Base-by-base conservation (phyloP, 2,329 filamentous ascomycete genomes). In the Aulographum hederae region DNA sequence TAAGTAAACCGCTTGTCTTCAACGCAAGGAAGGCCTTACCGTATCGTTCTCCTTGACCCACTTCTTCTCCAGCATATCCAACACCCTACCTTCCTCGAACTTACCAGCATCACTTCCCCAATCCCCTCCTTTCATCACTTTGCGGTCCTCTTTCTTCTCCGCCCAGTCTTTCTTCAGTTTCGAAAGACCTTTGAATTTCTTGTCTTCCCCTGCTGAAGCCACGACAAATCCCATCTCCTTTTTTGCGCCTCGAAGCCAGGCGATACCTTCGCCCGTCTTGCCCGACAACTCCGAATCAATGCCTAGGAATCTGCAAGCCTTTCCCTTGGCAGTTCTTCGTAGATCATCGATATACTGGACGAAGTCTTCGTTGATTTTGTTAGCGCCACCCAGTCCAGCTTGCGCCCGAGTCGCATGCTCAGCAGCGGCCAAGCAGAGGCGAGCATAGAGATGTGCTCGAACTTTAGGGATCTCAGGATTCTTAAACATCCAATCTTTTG, bases 401-500 rank as follows among this genome's bases (percentile, higher is more conserved):
- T 56, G 52, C 2, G 82, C 80, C 47, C 78, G 74, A 17, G 74
- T 69, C 1, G 85, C 84, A 52, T 95, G 85, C 42, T 94, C 85
- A 1, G 79, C 75, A 0, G 85, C 81, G 0, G 84, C 81, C 8
- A 95, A 65, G 48, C 84, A 95, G 5, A 95, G 61, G 1, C 86
- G 67, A 2, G 84, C 84, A 46, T 91, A 91, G 2, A 98, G 63
- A 45, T 91, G 75, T 6, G 82, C 82, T 29, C 86, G 73, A 13
- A 93, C 84, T 47, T 86, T 85, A 18, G 84, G 78, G 30, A 94
- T 80, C 31, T 82, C 73, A 1, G 86, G 82, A 0, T 82, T 69
- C 44, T 78, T 81, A 52, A 89, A 91, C 84, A 95, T 95, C 86
- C 86, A 98, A 41, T 95, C 86, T 38, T 69, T 82, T 51, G 85